Percentiles rank a stretch among this genome's conserved stretches.
These are phyloP conservation scores for Melastoma malabathricum DNA, from an alignment of 345 rosid species.

Conservation along the genomic window DNA sequence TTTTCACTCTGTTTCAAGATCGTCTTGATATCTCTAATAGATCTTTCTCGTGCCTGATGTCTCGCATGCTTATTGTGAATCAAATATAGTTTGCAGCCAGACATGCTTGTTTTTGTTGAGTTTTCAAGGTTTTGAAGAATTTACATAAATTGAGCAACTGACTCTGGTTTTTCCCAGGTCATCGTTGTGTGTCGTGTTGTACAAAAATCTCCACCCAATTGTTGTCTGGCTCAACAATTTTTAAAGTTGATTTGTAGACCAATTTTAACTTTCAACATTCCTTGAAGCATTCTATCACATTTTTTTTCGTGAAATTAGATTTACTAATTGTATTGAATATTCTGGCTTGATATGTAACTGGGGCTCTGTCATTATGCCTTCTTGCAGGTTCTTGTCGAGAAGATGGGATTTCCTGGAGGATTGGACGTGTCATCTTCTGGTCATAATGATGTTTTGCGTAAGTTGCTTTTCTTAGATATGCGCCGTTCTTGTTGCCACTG, in stretches of 20 bases:
- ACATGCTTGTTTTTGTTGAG: background rate
- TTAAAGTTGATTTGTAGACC: too few species aligned
- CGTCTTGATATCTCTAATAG: background rate
- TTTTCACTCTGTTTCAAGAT: background rate
- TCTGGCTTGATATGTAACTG: too few species aligned
- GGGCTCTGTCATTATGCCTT: too few species aligned
- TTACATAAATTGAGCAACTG: too few species aligned
- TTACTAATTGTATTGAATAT: too few species aligned
- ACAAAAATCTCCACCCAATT: background rate
- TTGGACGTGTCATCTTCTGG: slow-evolving; percentile 20
- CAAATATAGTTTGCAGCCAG: too few species aligned
- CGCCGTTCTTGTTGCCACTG: too few species aligned
- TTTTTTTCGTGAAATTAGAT: too few species aligned
- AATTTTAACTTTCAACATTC: too few species aligned
- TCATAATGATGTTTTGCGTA: slow-evolving; percentile 39
- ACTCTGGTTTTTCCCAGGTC: too few species aligned
- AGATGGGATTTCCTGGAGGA: slow-evolving; percentile 78
- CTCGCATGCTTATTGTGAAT: background rate
- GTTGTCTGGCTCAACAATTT: background rate
- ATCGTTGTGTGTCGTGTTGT: background rate
- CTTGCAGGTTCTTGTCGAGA: slow-evolving; percentile 78
- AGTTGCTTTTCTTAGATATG: slow-evolving; percentile 8
- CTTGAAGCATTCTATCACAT: too few species aligned
- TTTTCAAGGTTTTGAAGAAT: background rate
- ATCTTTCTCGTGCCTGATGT: background rate